Percentiles rank a stretch among this genome's conserved stretches.
Evolutionary conservation across 2,329 filamentous ascomycete species (phyloP).

Genomic region (Colletotrichum sp.): DNA sequence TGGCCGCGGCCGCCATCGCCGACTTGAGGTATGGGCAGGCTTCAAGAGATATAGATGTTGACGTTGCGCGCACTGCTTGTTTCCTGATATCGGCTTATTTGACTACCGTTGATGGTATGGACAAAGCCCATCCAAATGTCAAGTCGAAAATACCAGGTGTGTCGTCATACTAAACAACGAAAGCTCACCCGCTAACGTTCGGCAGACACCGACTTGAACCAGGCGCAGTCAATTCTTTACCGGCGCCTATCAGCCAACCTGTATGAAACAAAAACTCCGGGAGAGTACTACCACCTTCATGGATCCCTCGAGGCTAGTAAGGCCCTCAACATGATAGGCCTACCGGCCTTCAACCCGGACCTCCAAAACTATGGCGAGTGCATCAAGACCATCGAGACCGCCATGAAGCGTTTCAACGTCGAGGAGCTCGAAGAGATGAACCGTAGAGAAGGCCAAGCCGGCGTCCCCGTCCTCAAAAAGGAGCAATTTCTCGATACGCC

Average conservation of each 20-base stretch:
- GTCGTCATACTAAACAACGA: neutral
- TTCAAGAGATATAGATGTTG: constrained; percentile 49
- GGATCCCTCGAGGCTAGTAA: constrained; percentile 69
- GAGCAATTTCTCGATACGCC: constrained; percentile 56
- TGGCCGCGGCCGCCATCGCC: constrained; percentile 63
- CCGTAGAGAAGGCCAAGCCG: constrained; percentile 54
- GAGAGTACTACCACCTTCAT: constrained; percentile 71
- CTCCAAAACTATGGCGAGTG: constrained; percentile 59
- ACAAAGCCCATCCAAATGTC: constrained; percentile 50
- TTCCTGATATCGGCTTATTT: constrained; percentile 65
- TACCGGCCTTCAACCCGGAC: constrained; percentile 62
- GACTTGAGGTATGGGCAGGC: constrained; percentile 53
- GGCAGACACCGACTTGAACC: constrained; percentile 67
- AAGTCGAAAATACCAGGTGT: constrained; percentile 32
- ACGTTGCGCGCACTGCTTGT: constrained; percentile 57
- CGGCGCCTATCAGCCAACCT: constrained; percentile 70
- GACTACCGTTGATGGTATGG: constrained; percentile 57
- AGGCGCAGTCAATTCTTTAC: constrained; percentile 69
- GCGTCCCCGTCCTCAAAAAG: constrained; percentile 57
- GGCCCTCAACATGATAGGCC: constrained; percentile 67
- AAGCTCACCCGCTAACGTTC: neutral
- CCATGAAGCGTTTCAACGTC: constrained; percentile 54
- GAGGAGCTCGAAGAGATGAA: constrained; percentile 60
- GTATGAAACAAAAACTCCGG: constrained; percentile 64
- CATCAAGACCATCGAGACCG: constrained; percentile 57